Conservation (phyloP, 1,284 basidiomycete genomes). For the Rugosomyces carneus region DNA sequence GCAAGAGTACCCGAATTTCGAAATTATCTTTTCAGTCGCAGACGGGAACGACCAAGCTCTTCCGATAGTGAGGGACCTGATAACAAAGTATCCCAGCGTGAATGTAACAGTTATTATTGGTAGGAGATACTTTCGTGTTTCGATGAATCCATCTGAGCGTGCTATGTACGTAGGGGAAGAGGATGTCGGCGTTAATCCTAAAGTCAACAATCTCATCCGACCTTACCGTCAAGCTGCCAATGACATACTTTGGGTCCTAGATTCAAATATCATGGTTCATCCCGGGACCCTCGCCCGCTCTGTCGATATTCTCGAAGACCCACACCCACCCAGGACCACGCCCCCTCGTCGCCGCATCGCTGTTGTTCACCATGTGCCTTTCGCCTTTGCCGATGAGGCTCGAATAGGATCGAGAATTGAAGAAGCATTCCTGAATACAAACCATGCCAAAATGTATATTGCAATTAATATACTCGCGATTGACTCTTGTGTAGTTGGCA, state of each 20-base stretch:
- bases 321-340: conserved; percentile 29
- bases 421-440: conserved; percentile 93
- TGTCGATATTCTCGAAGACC: conserved; percentile 64
- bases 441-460: conserved; percentile 98
- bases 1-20: conserved; percentile 85
- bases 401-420: conserved; percentile 82
- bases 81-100: conserved; percentile 70
- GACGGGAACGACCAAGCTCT: conserved; percentile 81
- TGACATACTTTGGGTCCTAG: conserved; percentile 95
- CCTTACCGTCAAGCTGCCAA: conserved; percentile 77
- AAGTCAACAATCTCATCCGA: conserved; percentile 93
- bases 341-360: conserved; percentile 52
- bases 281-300: conserved; percentile 82
- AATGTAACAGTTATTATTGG: conserved; percentile 72
- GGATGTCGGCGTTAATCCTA: conserved; percentile 88
- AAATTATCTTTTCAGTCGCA: conserved; percentile 84
- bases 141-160: not conserved
- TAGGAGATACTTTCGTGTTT: conserved; percentile 31
- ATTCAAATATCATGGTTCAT: conserved; percentile 84
- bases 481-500: conserved; percentile 96
- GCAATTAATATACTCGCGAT: conserved; percentile 86
- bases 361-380: conserved; percentile 94
- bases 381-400: conserved; percentile 69
- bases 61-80: conserved; percentile 67
- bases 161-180: conserved; percentile 49